Evolutionary conservation across 805 yeast species (phyloP), one percentile per base, ranked within the genome.

Genomic region (Scheffersomyces amazonensis): DNA sequence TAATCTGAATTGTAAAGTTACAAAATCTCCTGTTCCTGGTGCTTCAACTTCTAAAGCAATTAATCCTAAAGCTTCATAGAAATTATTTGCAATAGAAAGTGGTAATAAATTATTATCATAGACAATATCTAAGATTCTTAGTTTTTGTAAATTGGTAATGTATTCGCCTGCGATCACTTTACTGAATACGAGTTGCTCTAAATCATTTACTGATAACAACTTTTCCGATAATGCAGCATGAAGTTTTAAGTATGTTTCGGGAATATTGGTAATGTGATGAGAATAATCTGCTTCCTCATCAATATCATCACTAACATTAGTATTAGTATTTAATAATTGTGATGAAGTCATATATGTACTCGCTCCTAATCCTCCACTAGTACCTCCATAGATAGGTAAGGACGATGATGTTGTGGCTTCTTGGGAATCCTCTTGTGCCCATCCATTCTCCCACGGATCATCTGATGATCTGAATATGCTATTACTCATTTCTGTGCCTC

Each of bases 11-110:
- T 67, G 69, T 28, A 71, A 50, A 13, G 73, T 63, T n/a, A 66
- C 71, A 43, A 48, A 69, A 44, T 69, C 74, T 0, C 73, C 75
- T 1, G 65, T 38, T 2, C 75, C 76, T 3, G 69, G 53, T 11
- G 47, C 46, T n/a, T 62, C 64, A 19, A 69, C 53, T 49, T 71
- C 76, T 42, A 71, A 57, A 1, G 70, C 64, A 25, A 68, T 48
- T 31, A 71, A 56, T 5, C 74, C 76, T 32, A 69, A 42, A 19
- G 60, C 48, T 40, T 65, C 66, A 37, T 52, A 56, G 31, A 69
- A 60, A 40, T 61, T 62, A 31, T 49, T 44, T n/a, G 52, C 47
- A 10, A 37, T 41, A 7, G 59, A 43, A 1, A 63, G 56, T 1
- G 69, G 66, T 39, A 59, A 41, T 35, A 68, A 47, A 41, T 54